Conservation (phyloP, 768 basidiomycete species). For the Collybia nuda region DNA sequence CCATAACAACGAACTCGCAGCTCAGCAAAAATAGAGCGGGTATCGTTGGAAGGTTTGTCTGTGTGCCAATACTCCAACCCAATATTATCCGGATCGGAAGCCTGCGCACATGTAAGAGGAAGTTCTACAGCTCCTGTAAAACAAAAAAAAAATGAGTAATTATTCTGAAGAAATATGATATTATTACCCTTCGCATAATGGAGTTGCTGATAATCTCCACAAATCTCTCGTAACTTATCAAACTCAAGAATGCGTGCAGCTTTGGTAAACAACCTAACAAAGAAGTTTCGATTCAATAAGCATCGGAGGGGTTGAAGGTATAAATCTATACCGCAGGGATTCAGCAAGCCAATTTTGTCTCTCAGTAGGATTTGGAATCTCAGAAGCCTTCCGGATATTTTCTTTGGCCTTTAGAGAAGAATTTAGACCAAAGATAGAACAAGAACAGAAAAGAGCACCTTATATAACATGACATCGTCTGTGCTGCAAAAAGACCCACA, state of each 20-base stretch:
- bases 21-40: conserved; percentile 56
- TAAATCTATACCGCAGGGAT: conserved; percentile 69
- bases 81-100: conserved; percentile 72
- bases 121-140: conserved; percentile 77
- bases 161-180: not conserved
- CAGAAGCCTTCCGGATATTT: conserved; percentile 86
- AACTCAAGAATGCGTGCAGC: conserved; percentile 84
- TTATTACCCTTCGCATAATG: conserved; percentile 74
- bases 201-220: conserved; percentile 86
- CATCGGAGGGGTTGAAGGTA: not conserved
- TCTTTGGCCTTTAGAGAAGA: conserved; percentile 75
- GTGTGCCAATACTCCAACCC: conserved; percentile 78
- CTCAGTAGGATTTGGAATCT: conserved; percentile 72
- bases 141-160: not conserved
- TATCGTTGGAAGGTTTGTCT: conserved; percentile 56
- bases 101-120: conserved; percentile 78
- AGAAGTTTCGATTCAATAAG: conserved; percentile 7
- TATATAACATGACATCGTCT: conserved; percentile 97
- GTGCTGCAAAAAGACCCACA: conserved; percentile 98
- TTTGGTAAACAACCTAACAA: conserved; percentile 77
- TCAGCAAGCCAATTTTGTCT: conserved; percentile 80
- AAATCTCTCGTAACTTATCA: conserved; percentile 81
- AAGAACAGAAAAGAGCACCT: conserved; percentile 46
- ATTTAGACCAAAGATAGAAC: not conserved
- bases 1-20: conserved; percentile 76